Percentiles rank a stretch among this genome's conserved stretches.
phyloP scores from a whole-genome alignment of 176 grass and related monocot species.

The Musa schizocarpa region DNA sequence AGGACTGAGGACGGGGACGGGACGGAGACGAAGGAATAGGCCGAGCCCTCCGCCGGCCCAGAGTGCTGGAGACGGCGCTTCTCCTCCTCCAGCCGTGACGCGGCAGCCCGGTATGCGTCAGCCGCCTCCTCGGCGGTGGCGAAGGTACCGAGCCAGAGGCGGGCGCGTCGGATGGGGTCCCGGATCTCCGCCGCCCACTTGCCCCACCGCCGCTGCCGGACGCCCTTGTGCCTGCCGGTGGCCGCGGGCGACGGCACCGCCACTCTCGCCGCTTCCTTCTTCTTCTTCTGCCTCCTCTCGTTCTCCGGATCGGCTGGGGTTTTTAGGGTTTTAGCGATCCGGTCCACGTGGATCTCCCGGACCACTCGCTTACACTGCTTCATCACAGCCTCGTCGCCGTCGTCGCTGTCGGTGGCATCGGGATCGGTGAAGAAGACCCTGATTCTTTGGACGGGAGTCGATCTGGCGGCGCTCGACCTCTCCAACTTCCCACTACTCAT shows the following conservation, averaged over 20 bases:
- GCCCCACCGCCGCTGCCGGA: conserved; percentile 78
- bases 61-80: neutral
- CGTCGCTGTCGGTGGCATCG: conserved; percentile 5
- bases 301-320: neutral
- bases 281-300: neutral
- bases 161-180: conserved; percentile 29
- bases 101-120: conserved; percentile 5
- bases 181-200: conserved; percentile 98
- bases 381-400: neutral
- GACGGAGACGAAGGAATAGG: neutral
- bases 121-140: conserved; percentile 1
- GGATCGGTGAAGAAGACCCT: conserved; percentile 1
- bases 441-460: neutral
- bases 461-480: neutral
- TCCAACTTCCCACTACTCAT: neutral
- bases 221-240: conserved; percentile 27
- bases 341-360: neutral
- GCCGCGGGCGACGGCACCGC: neutral
- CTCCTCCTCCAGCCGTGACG: conserved; percentile 1
- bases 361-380: neutral
- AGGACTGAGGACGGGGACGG: conserved; percentile 7
- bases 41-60: neutral
- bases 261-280: neutral
- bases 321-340: conserved; percentile 6
- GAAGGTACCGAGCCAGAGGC: conserved; percentile 16